Conservation (phyloP, 108 stramenopile genomes). For the Fragilariopsis cylindrus region DNA sequence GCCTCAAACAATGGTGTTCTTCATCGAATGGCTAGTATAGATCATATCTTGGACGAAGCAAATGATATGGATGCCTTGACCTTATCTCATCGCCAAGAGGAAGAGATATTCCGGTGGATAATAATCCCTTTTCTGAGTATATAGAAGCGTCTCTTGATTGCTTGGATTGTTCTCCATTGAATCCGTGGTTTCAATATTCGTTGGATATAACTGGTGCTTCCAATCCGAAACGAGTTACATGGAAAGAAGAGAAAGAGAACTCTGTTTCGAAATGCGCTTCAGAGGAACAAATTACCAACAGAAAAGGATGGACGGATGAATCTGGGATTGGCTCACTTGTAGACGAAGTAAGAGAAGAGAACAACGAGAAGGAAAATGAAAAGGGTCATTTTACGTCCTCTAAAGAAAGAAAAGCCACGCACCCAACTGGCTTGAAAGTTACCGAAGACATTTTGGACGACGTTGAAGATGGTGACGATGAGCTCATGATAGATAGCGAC, state of each 20-base stretch:
- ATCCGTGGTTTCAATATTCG: neutral
- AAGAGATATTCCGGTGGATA: neutral
- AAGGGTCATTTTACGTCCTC: neutral
- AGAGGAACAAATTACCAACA: neutral
- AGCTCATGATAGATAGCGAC: neutral
- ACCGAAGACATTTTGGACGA: neutral
- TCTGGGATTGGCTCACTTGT: conserved; percentile 15
- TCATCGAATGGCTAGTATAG: conserved; percentile 22
- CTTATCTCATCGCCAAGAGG: neutral
- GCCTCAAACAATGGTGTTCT: conserved; percentile 19
- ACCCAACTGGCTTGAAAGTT: neutral
- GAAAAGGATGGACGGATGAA: conserved; percentile 5
- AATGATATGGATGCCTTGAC: neutral
- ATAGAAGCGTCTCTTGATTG: conserved; percentile 24
- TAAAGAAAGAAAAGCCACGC: neutral
- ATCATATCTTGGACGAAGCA: conserved; percentile 23
- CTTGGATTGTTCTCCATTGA: conserved; percentile 15
- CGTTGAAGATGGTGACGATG: neutral
- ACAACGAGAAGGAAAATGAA: neutral
- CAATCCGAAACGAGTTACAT: neutral
- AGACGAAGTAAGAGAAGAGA: neutral
- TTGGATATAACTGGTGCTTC: neutral
- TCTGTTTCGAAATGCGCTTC: neutral
- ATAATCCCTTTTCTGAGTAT: conserved; percentile 20
- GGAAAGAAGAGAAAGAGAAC: neutral